A percentile compares a stretch with the other conserved stretches of the same genome.
Evolutionary conservation across 2,329 filamentous ascomycete species (phyloP).

Genomic region (Didymella arachidicola): DNA sequence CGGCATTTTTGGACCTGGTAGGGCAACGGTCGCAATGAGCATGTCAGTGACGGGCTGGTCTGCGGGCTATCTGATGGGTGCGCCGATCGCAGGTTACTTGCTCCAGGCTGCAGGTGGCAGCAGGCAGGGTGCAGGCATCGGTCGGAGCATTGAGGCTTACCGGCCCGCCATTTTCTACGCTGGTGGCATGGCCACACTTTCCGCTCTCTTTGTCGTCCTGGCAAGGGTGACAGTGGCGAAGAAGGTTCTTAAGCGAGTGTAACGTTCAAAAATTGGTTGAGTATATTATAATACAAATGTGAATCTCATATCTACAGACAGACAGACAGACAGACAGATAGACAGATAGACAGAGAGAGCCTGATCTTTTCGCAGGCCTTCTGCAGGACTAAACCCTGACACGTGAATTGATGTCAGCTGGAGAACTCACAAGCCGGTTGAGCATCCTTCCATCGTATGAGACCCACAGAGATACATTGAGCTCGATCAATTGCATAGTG

Average conservation of each 20-base stretch:
- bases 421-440: background rate
- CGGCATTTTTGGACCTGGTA: constrained; percentile 36
- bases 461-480: background rate
- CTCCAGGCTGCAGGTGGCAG: constrained; percentile 35
- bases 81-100: constrained; percentile 40
- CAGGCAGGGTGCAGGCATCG: constrained; percentile 14
- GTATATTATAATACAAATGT: background rate
- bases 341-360: no score
- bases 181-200: constrained; percentile 27
- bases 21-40: constrained; percentile 38
- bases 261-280: background rate
- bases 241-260: constrained; percentile 14
- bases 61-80: constrained; percentile 38
- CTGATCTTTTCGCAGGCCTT: background rate
- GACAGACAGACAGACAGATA: no score
- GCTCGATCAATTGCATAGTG: background rate
- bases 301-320: background rate
- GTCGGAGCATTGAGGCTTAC: constrained; percentile 29
- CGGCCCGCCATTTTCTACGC: constrained; percentile 43
- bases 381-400: background rate
- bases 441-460: background rate
- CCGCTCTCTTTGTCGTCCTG: constrained; percentile 11
- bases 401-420: background rate
- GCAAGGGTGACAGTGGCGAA: constrained; percentile 11
- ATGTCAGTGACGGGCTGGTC: constrained; percentile 40